phyloP scores from a whole-genome alignment of 495 filamentous ascomycete species.

The Hyaloscypha finlandica region DNA sequence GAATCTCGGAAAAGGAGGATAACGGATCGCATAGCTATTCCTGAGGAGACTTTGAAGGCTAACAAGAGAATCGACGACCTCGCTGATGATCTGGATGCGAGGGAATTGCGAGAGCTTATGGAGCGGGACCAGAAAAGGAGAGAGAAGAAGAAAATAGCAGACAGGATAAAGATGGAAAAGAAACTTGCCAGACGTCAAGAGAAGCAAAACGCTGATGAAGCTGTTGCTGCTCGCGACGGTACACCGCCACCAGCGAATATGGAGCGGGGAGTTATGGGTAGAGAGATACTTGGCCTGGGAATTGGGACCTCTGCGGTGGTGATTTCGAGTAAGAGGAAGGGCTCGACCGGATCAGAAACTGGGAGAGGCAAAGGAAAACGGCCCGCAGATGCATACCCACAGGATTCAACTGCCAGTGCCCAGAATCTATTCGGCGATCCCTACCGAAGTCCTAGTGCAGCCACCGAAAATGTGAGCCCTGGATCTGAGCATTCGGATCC shows the following conservation, averaged over 20 bases:
- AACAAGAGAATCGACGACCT: conserved; percentile 75
- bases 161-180: conserved; percentile 70
- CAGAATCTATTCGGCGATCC: conserved; percentile 16
- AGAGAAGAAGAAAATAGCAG: conserved; percentile 70
- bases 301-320: conserved; percentile 49
- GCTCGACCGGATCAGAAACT: conserved; percentile 40
- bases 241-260: conserved; percentile 53
- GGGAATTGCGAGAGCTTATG: conserved; percentile 78
- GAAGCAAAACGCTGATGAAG: conserved; percentile 57
- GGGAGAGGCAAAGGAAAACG: conserved; percentile 34
- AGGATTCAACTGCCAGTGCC: conserved; percentile 15
- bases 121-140: conserved; percentile 78
- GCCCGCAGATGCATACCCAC: conserved; percentile 18
- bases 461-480: conserved; percentile 34
- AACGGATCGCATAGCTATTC: conserved; percentile 49
- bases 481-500: conserved; percentile 43
- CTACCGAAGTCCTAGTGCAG: conserved; percentile 26
- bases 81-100: conserved; percentile 78
- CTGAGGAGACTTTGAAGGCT: conserved; percentile 66
- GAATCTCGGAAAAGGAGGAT: conserved; percentile 40
- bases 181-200: conserved; percentile 69
- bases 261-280: conserved; percentile 54
- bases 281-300: conserved; percentile 48
- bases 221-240: conserved; percentile 41
- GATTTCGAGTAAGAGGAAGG: conserved; percentile 49